A percentile compares a stretch with the other conserved stretches of the same genome.
phyloP scores from a whole-genome alignment of 2,329 filamentous ascomycete species.

The Colletotrichum plurivorum region DNA sequence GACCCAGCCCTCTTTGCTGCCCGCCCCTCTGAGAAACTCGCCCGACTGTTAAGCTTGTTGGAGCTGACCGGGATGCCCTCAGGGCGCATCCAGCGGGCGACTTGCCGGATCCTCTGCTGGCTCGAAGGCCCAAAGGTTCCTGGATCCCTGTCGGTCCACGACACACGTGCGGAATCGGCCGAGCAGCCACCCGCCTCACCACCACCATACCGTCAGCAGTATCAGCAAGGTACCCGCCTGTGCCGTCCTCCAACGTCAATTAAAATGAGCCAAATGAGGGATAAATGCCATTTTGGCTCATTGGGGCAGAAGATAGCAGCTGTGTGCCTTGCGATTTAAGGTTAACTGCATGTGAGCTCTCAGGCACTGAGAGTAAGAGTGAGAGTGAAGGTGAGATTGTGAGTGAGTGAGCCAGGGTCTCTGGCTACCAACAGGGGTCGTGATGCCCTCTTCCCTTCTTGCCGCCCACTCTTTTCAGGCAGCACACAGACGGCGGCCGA shows the following conservation, averaged over 20 bases:
- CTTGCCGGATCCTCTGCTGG: slow-evolving; percentile 22
- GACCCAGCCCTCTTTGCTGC: background rate
- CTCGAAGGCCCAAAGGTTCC: background rate
- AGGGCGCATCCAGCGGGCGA: slow-evolving; percentile 2
- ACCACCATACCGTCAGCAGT: background rate
- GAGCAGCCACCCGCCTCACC: background rate
- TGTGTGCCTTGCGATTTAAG: too few species aligned
- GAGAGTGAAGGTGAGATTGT: background rate
- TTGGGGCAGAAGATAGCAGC: background rate
- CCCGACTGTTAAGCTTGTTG: slow-evolving; percentile 29
- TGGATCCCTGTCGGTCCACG: slow-evolving; percentile 14
- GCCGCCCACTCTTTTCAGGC: slow-evolving; percentile 29
- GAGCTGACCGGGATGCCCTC: background rate
- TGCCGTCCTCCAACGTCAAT: slow-evolving; percentile 1
- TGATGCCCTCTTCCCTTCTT: background rate
- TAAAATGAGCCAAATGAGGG: slow-evolving; percentile 1
- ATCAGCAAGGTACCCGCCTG: slow-evolving; percentile 12
- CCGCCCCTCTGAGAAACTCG: slow-evolving; percentile 4
- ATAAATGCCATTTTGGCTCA: background rate
- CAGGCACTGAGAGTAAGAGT: too few species aligned
- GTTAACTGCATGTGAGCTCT: too few species aligned
- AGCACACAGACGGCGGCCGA: slow-evolving; percentile 7
- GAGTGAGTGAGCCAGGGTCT: slow-evolving; percentile 3
- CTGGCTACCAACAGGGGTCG: background rate
- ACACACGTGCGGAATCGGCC: slow-evolving; percentile 37